phyloP scores from a whole-genome alignment of 768 basidiomycete genomes.

The Tephrocybe sp. region DNA sequence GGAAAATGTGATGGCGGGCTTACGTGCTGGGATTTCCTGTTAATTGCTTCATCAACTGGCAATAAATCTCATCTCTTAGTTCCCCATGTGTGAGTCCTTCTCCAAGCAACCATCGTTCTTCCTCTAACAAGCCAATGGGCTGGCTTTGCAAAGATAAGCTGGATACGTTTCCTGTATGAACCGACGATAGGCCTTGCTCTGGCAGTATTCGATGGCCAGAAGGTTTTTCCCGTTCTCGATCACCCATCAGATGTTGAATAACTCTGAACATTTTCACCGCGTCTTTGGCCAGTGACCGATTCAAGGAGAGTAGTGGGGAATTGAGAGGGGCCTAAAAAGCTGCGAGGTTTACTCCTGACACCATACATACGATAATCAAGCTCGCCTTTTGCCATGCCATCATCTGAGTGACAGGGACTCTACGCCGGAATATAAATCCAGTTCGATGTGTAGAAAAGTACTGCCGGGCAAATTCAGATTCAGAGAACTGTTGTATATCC shows the following conservation, averaged over 20 bases:
- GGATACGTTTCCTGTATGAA: constrained; percentile 44
- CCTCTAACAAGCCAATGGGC: constrained; percentile 60
- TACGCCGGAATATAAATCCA: constrained; percentile 83
- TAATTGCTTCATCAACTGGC: constrained; percentile 91
- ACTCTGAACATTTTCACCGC: constrained; percentile 87
- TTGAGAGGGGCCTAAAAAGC: constrained; percentile 54
- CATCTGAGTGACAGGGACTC: constrained; percentile 80
- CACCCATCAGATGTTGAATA: constrained; percentile 92
- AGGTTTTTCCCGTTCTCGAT: constrained; percentile 72
- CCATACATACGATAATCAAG: background rate
- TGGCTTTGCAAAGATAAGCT: constrained; percentile 42
- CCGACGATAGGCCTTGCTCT: constrained; percentile 44
- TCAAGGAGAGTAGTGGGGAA: constrained; percentile 73
- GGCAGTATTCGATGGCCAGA: constrained; percentile 47
- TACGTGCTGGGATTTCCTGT: constrained; percentile 79
- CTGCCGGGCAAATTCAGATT: constrained; percentile 80
- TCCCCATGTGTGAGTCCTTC: constrained; percentile 82
- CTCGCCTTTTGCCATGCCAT: constrained; percentile 89
- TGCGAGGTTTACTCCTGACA: constrained; percentile 3
- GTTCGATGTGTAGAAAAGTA: constrained; percentile 92
- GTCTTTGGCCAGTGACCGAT: constrained; percentile 66
- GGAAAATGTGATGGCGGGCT: constrained; percentile 26
- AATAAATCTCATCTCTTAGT: constrained; percentile 91
- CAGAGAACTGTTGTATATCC: constrained; percentile 86
- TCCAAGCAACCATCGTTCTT: constrained; percentile 83